phyloP scores from a whole-genome alignment of 2,329 filamentous ascomycete species.

The Berkeleyomyces rouxiae region DNA sequence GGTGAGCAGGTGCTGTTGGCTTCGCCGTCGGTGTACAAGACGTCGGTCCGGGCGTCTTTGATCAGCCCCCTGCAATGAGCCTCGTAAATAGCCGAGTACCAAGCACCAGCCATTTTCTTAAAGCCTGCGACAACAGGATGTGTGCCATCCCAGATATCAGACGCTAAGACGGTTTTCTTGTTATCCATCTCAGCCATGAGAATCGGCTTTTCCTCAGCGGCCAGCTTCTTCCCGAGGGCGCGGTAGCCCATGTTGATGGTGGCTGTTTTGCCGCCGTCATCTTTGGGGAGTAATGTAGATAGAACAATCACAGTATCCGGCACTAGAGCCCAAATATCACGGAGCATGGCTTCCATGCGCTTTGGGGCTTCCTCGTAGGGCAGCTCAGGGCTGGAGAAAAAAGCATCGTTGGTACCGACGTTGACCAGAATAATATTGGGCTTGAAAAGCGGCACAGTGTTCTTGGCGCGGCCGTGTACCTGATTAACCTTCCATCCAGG shows the following conservation, averaged over 20 bases:
- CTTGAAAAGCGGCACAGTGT: slow-evolving; percentile 4
- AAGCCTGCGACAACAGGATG: slow-evolving; percentile 26
- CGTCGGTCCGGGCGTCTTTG: slow-evolving; percentile 5
- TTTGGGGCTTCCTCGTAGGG: slow-evolving; percentile 2
- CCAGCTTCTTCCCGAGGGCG: slow-evolving; percentile 16
- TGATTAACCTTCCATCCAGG: slow-evolving; percentile 12
- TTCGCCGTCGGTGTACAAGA: slow-evolving; percentile 3
- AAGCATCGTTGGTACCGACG: slow-evolving; percentile 17
- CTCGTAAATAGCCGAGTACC: slow-evolving; percentile 20
- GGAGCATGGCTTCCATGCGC: slow-evolving; percentile 15
- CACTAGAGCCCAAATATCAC: slow-evolving; percentile 12
- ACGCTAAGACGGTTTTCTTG: background rate
- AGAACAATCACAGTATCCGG: slow-evolving; percentile 15
- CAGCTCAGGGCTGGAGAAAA: background rate
- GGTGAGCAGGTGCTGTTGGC: background rate
- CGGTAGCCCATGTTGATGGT: slow-evolving; percentile 22
- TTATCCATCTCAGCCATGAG: slow-evolving; percentile 14
- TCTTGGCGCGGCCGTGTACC: slow-evolving; percentile 1
- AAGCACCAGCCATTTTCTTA: slow-evolving; percentile 26
- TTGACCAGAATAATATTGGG: slow-evolving; percentile 18
- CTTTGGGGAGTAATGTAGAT: slow-evolving; percentile 15
- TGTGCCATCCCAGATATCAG: slow-evolving; percentile 24
- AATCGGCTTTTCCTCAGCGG: slow-evolving; percentile 12
- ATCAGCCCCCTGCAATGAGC: slow-evolving; percentile 15
- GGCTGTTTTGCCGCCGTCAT: slow-evolving; percentile 18